These are phyloP conservation scores for Xylaria longipes DNA, from an alignment of 495 filamentous ascomycete species.

Conservation along the genomic window DNA sequence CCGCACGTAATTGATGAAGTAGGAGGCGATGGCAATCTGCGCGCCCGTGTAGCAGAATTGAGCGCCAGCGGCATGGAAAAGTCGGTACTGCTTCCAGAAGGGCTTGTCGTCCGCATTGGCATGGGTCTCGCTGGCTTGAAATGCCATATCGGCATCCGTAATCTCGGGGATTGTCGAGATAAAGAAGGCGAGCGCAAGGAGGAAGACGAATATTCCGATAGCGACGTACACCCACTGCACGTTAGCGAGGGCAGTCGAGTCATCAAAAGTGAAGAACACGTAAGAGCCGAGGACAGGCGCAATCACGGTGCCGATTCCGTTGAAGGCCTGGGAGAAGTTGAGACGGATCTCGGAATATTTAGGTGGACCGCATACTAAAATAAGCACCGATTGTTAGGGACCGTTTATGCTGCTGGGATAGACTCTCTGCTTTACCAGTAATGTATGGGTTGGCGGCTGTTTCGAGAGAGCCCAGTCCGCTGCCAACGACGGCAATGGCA, in stretches of 20 bases:
- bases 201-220: conserved; percentile 71
- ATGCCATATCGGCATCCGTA: conserved; percentile 75
- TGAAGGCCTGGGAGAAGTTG: conserved; percentile 70
- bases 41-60: conserved; percentile 78
- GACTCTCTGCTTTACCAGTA: conserved; percentile 41
- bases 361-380: conserved; percentile 67
- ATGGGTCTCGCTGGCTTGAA: conserved; percentile 51
- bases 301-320: conserved; percentile 68
- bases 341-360: conserved; percentile 72
- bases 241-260: conserved; percentile 55
- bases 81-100: conserved; percentile 66
- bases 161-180: conserved; percentile 71
- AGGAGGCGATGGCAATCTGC: conserved; percentile 66
- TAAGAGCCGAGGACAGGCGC: conserved; percentile 71
- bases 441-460: conserved; percentile 74
- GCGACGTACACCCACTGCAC: conserved; percentile 81
- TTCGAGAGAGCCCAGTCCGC: conserved; percentile 73
- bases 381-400: not conserved
- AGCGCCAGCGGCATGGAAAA: conserved; percentile 69
- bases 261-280: conserved; percentile 69
- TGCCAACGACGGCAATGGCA: conserved; percentile 72
- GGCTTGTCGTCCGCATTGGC: conserved; percentile 56
- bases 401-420: not conserved
- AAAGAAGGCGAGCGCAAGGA: conserved; percentile 70
- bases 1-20: conserved; percentile 54